Percentiles rank a stretch among this genome's conserved stretches.
Evolutionary conservation across 2,329 filamentous ascomycete species (phyloP).

Genomic region (Corinectria fuckeliana): DNA sequence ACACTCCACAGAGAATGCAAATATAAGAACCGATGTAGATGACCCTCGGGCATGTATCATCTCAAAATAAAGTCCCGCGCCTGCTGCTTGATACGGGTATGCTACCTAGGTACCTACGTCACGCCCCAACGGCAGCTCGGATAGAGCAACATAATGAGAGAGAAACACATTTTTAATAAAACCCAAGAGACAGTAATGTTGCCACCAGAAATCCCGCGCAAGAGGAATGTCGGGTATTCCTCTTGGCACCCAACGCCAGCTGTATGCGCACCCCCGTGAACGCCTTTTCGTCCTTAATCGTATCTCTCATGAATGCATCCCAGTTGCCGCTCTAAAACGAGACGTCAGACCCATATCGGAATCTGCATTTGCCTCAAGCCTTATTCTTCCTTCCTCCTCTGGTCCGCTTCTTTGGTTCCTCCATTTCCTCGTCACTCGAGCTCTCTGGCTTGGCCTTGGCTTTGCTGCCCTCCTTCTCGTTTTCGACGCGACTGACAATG

Average conservation of each 20-base stretch:
- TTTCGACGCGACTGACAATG: slow-evolving; percentile 83
- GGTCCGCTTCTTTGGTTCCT: slow-evolving; percentile 56
- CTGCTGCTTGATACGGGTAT: not conserved
- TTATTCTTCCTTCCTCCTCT: slow-evolving; percentile 59
- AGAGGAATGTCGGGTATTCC: slow-evolving; percentile 17
- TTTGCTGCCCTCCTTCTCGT: slow-evolving; percentile 55
- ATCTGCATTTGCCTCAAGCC: slow-evolving; percentile 31
- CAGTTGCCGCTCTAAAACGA: not conserved
- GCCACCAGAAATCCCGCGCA: slow-evolving; percentile 22
- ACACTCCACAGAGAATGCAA: not conserved
- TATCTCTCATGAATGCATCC: slow-evolving; percentile 36
- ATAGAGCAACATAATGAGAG: not conserved
- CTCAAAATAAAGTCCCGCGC: not conserved
- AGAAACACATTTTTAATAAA: not conserved
- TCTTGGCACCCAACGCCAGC: slow-evolving; percentile 36
- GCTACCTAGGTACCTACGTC: not conserved
- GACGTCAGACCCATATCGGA: not conserved
- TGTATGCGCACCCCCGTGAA: slow-evolving; percentile 34
- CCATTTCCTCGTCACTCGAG: slow-evolving; percentile 58
- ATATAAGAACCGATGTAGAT: not conserved
- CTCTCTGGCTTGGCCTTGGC: slow-evolving; percentile 57
- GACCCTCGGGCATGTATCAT: not conserved
- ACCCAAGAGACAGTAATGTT: slow-evolving; percentile 15
- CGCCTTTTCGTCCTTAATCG: slow-evolving; percentile 36
- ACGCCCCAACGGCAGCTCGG: not conserved